phyloP scores from a whole-genome alignment of 805 yeast species.

The Lachancea sp. region DNA sequence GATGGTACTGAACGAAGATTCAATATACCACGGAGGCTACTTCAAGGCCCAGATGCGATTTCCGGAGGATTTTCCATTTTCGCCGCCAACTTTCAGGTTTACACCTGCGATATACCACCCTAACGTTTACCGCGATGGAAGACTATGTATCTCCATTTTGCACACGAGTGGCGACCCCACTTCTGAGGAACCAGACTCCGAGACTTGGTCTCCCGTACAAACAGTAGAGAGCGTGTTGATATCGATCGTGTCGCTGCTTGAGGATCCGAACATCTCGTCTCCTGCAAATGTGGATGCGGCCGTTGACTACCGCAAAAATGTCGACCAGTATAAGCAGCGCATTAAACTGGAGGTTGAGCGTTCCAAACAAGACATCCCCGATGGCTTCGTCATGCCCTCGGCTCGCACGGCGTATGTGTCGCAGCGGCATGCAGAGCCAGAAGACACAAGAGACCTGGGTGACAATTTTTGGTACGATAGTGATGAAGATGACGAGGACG shows the following conservation, averaged over 20 bases:
- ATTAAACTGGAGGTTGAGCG: constrained; percentile 78
- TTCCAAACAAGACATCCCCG: constrained; percentile 80
- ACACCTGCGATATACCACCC: constrained; percentile 94
- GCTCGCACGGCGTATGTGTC: constrained; percentile 49
- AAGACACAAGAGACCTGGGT: constrained; percentile 53
- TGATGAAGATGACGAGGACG: constrained; percentile 62
- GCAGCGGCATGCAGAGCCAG: constrained; percentile 29
- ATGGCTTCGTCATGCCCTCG: constrained; percentile 76
- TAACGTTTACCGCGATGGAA: constrained; percentile 88
- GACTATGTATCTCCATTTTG: constrained; percentile 85
- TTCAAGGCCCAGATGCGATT: constrained; percentile 91
- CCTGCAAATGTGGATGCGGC: constrained; percentile 98
- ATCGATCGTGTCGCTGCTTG: constrained; percentile 82
- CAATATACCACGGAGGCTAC: constrained; percentile 90
- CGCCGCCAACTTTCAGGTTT: constrained; percentile 90
- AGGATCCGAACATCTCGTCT: constrained; percentile 87
- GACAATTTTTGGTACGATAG: constrained; percentile 80
- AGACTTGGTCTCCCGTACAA: constrained; percentile 92
- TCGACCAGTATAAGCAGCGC: constrained; percentile 64
- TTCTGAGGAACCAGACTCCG: constrained; percentile 85
- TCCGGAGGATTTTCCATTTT: constrained; percentile 84
- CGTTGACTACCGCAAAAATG: constrained; percentile 78
- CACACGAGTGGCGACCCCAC: constrained; percentile 90
- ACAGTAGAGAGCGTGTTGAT: constrained; percentile 87
- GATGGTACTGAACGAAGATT: constrained; percentile 84